Base-by-base conservation (phyloP, 495 filamentous ascomycete species). In the Podospora fimiseda region DNA sequence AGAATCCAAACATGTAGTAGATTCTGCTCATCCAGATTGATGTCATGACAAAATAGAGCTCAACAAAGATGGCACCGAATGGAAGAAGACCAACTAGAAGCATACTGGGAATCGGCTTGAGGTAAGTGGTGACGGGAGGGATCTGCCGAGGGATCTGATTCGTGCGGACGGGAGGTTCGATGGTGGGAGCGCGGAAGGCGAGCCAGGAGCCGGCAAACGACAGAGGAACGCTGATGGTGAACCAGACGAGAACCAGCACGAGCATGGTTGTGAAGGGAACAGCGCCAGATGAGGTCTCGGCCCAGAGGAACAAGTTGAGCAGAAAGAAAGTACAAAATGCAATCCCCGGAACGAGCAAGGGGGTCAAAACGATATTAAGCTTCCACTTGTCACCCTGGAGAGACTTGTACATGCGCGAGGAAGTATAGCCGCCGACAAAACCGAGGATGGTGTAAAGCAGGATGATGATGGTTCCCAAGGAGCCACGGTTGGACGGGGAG, bases 1-100 rank as follows among this genome's bases (percentile, higher is more conserved):
- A 77, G 78, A 98, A 98, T 23, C 93, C 93, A 60, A 98, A 98
- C 93, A 98, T 98, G 76, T 98, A 98, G 76, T 98, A 98, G 51
- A 98, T 89, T 74, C 92, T 92, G 75, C 83, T 88, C 69, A 90
- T 91, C 93, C 93, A 98, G 63, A 98, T 89, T 9, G 86, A 90
- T 70, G 83, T 91, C 88, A 96, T 93, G 72, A 98, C 96, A 70
- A 95, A 96, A 79, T 93, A 95, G 13, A 98, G 83, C 70, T 98
- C 94, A 38, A 97, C 89, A 56, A 95, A 95, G 70, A 98, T 96
- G 42, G 93, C 90, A 42, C 85, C 89, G 60, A 98, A 98, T 9
- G 94, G 94, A 13, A 96, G 76, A 46, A 96, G 83, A 27, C 93
- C 94, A 18, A 90, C 91, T 21, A 95, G 75, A 21, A 95, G 77